Conservation (phyloP, 2,329 filamentous ascomycete genomes). For the Emergomyces orientalis region DNA sequence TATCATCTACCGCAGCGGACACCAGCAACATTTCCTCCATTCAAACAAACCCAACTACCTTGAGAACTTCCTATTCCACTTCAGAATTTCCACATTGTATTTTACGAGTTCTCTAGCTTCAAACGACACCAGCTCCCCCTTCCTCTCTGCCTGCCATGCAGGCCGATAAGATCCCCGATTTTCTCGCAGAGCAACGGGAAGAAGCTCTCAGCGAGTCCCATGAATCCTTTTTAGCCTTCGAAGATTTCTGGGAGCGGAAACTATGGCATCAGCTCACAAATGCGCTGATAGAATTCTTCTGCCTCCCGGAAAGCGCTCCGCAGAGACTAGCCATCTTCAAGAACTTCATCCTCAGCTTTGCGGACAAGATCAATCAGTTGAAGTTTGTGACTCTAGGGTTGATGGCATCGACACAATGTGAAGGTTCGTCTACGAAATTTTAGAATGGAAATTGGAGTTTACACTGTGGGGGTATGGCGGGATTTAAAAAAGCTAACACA, state of each 20-base stretch:
- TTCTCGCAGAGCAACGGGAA: conserved; percentile 84
- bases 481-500: conserved; percentile 1
- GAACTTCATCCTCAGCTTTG: conserved; percentile 89
- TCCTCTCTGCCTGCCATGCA: conserved; percentile 52
- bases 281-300: conserved; percentile 78
- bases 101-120: background rate
- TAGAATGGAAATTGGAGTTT: conserved; percentile 4
- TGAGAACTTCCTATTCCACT: background rate
- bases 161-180: conserved; percentile 78
- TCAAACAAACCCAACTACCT: background rate
- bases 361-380: conserved; percentile 97
- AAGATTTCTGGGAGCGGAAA: conserved; percentile 96
- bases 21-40: background rate
- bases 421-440: conserved; percentile 17
- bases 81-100: background rate
- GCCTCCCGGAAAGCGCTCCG: conserved; percentile 64
- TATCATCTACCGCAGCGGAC: conserved; percentile 7
- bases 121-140: background rate
- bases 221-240: conserved; percentile 78
- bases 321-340: conserved; percentile 89
- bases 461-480: background rate
- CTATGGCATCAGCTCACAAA: conserved; percentile 98
- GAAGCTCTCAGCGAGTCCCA: conserved; percentile 80
- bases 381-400: conserved; percentile 89
- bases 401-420: conserved; percentile 73